Base-by-base conservation (phyloP, 2,329 filamentous ascomycete species). In the Aspergillus terreus region DNA sequence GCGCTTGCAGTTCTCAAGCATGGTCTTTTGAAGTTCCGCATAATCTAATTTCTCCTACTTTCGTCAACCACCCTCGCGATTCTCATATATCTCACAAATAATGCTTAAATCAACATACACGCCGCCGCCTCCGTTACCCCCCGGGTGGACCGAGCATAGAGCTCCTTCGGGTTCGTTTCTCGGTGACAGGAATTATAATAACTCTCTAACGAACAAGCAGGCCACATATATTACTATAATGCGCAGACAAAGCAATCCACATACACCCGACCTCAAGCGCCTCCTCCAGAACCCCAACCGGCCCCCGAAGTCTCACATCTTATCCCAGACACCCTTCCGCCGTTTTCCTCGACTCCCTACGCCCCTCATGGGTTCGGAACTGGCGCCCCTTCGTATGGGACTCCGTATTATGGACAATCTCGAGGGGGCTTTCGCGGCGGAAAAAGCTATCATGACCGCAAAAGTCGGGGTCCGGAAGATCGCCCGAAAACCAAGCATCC, bases 101-200 rank as follows among this genome's bases (percentile, higher is more conserved):
- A 90, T 90, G 87, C 76, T 92, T 45, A 90, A 85, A 66, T 89
- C 87, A 17, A 92, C 88, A n/a, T 84, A 92, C 71, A 83, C 82
- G 54, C 78, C 83, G 19, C 79, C 81, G 9, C 77, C 82, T 43
- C 83, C 88, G 33, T 77, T 96, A 1, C 86, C 85, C 25, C 78
- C 85, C 41, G 91, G 90, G 57, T 96, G 92, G 92, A 90, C 88
- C n/a, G 89, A 95, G 71, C 91, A 96, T 74, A 92, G 86, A 72
- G 90, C 92, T 47, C 92, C 91, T 5, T 86, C 87, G 46, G 83
- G 83, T 82, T 71, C 50, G 71, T 66, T 54, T 56, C 45, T 50
- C 46, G n/a, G 4, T 38, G 35, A 38, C 6, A n/a, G 35, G 15
- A 9, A 38, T 7, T 15, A n/a, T 6, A 12, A 38, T n/a, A n/a